phyloP scores from a whole-genome alignment of 208 protist genomes.

The Leishmania mexicana region DNA sequence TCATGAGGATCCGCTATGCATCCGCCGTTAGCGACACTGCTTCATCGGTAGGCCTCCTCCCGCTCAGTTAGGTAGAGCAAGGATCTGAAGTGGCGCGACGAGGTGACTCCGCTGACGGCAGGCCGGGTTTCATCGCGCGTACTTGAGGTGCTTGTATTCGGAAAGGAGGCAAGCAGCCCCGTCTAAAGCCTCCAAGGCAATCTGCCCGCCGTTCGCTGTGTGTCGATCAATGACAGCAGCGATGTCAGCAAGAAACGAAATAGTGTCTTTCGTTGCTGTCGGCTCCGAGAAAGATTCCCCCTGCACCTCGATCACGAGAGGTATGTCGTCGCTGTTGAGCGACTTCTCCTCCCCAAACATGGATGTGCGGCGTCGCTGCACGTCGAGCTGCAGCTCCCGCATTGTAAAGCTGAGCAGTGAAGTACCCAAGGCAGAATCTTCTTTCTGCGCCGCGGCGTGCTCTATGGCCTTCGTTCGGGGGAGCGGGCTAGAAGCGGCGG shows the following conservation, averaged over 20 bases:
- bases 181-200: conserved; percentile 55
- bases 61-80: background rate
- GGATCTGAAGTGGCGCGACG: background rate
- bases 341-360: conserved; percentile 47
- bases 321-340: conserved; percentile 28
- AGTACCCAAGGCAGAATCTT: background rate
- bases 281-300: conserved; percentile 10
- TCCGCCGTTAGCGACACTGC: background rate
- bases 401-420: conserved; percentile 35
- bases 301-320: conserved; percentile 57
- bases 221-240: conserved; percentile 45
- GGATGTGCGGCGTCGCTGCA: conserved; percentile 43
- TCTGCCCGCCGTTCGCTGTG: conserved; percentile 33
- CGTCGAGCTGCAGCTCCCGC: conserved; percentile 52
- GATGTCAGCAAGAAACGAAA: conserved; percentile 59
- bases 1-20: background rate
- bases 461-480: background rate
- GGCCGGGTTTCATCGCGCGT: conserved; percentile 29
- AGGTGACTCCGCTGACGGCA: background rate
- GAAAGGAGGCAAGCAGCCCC: conserved; percentile 50
- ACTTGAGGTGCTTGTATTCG: conserved; percentile 64
- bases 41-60: background rate
- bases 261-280: conserved; percentile 19
- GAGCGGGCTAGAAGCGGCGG: background rate
- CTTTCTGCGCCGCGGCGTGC: background rate